Conservation (phyloP, 2,329 filamentous ascomycete species). For the Colletotrichum magnum region DNA sequence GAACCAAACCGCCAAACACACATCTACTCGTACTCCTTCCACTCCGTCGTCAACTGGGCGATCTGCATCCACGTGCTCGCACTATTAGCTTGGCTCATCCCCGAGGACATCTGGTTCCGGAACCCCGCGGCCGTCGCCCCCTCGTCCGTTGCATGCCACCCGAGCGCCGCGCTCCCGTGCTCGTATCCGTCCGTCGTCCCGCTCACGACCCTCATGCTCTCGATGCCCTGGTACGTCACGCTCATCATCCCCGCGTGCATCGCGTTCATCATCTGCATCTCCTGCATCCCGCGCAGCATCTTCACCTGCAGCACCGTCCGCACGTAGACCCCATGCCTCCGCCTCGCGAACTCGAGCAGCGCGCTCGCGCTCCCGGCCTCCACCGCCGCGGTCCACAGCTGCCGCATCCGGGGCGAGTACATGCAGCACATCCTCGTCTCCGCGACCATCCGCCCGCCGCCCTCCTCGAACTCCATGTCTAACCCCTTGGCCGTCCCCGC, state of each 20-base stretch:
- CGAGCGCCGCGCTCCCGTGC: constrained; percentile 52
- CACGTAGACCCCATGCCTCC: constrained; percentile 30
- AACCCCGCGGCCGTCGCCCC: constrained; percentile 46
- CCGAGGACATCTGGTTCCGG: constrained; percentile 19
- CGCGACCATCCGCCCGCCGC: constrained; percentile 1
- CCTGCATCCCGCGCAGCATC: constrained; percentile 30
- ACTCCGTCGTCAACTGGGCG: not conserved
- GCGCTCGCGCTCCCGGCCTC: not conserved
- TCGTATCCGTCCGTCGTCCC: constrained; percentile 48
- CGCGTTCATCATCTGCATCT: constrained; percentile 38
- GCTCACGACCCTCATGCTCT: constrained; percentile 45
- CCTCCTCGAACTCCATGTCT: constrained; percentile 8
- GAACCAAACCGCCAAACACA: no score
- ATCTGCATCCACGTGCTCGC: not conserved
- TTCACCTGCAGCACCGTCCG: constrained; percentile 32
- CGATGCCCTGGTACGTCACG: constrained; percentile 52
- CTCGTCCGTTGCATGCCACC: constrained; percentile 53
- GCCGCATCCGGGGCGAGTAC: constrained; percentile 41
- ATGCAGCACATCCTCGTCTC: constrained; percentile 37
- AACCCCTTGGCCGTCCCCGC: not conserved
- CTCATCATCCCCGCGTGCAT: constrained; percentile 50
- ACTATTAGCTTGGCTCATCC: constrained; percentile 21
- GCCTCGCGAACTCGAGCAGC: constrained; percentile 16
- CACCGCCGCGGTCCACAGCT: constrained; percentile 33
- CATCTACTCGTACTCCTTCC: not conserved